Conservation (phyloP, 1,139 yeast genomes). For the Zygosaccharomyces pseudobailii region DNA sequence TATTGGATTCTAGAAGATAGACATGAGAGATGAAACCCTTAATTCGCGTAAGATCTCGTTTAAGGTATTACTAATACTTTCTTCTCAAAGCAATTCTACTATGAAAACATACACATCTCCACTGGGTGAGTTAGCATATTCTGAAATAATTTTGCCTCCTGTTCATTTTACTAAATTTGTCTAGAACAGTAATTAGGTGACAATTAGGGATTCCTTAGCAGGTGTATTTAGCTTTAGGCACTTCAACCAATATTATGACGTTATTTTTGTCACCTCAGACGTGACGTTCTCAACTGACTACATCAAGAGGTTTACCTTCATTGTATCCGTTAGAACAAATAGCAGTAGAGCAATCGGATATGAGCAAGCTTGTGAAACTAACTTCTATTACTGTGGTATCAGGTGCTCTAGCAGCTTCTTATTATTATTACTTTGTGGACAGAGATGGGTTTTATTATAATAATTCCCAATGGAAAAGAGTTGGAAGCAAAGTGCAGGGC, state of each 20-base stretch:
- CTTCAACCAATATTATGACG: not conserved
- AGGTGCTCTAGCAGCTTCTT: conserved; percentile 23
- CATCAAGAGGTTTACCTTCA: not conserved
- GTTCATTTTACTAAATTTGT: no score
- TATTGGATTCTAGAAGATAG: no score
- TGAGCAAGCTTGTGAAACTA: conserved; percentile 25
- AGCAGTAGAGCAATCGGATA: not conserved
- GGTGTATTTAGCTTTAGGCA: no score
- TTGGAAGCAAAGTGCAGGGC: conserved; percentile 24
- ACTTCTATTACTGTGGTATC: conserved; percentile 21
- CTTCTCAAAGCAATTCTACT: no score
- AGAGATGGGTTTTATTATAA: conserved; percentile 26
- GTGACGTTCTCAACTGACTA: not conserved
- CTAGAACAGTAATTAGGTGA: no score
- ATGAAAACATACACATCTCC: no score
- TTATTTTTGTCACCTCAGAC: not conserved
- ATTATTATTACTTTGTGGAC: conserved; percentile 26
- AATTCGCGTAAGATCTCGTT: no score
- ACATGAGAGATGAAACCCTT: no score
- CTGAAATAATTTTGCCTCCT: no score
- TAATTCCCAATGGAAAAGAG: conserved; percentile 22
- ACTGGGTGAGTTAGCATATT: no score
- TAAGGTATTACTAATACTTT: no score
- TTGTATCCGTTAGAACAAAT: not conserved
- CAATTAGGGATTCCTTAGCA: no score